phyloP scores from a whole-genome alignment of 805 yeast genomes.

The Yamadazyma endophytica region DNA sequence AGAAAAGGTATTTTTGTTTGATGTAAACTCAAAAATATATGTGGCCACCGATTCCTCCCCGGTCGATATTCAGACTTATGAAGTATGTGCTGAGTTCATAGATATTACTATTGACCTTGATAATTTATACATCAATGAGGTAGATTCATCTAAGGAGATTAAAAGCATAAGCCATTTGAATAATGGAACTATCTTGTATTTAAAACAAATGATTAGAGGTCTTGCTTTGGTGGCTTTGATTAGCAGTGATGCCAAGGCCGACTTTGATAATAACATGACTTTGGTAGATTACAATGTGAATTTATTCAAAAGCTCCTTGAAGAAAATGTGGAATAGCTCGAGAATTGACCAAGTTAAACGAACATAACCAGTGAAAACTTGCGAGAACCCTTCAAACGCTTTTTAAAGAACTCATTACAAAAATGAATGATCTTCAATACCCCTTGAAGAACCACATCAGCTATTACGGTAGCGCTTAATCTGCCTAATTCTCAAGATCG shows the following conservation, averaged over 20 bases:
- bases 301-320: slow-evolving; percentile 70
- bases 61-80: slow-evolving; percentile 91
- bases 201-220: slow-evolving; percentile 91
- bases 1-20: slow-evolving; percentile 91
- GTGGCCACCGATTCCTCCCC: slow-evolving; percentile 96
- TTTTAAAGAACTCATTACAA: too few relatives aligned
- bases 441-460: too few relatives aligned
- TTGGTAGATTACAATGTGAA: slow-evolving; percentile 88
- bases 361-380: slow-evolving; percentile 1
- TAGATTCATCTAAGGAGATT: slow-evolving; percentile 30
- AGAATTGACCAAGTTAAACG: slow-evolving; percentile 7
- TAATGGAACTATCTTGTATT: slow-evolving; percentile 78
- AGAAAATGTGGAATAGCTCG: slow-evolving; percentile 61
- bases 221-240: slow-evolving; percentile 86
- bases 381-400: too few relatives aligned
- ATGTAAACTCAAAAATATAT: slow-evolving; percentile 86
- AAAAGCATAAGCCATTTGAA: slow-evolving; percentile 72
- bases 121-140: slow-evolving; percentile 49
- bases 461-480: too few relatives aligned
- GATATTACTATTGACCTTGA: slow-evolving; percentile 90
- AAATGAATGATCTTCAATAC: too few relatives aligned
- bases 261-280: slow-evolving; percentile 45
- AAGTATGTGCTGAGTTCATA: slow-evolving; percentile 94
- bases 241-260: slow-evolving; percentile 23
- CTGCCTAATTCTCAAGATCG: too few relatives aligned